Evolutionary conservation across 2,329 filamentous ascomycete genomes (phyloP), one percentile per base, ranked within the genome.

Genomic region (Sporothrix phasma): DNA sequence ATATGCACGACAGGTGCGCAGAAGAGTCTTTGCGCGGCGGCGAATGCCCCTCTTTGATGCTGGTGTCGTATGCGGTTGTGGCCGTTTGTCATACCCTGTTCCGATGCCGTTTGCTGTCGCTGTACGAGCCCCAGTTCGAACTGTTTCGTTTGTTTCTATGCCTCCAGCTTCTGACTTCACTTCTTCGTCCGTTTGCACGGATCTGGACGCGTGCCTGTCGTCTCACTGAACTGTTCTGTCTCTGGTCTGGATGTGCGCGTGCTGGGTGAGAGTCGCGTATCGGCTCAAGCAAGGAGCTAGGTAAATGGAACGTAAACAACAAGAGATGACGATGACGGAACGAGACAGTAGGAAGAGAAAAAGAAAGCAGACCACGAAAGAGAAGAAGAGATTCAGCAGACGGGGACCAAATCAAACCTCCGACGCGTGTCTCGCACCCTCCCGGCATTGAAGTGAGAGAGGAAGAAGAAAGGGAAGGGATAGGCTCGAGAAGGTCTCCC

Each of bases 311-410:
- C 53, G 53, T 15, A 59, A n/a, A 37, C 29, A 39, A 49, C n/a
- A 63, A n/a, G 24, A 19, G 24, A 54, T 46, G 41, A 37, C 13
- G 29, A 53, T 29, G 17, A 46, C 17, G 15, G 8, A 34, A 13
- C 11, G 22, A 46, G 19, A 63, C 19, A 29, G 31, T 41, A 47
- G 51, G 10, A 43, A 15, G 13, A 51, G 3, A 46, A 63, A 54
- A 65, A 63, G 37, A 51, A 51, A 60, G 46, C 46, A 62, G 31
- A 49, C n/a, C 5, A 24, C 24, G 37, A 61, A 45, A 31, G 4
- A 13, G 43, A 34, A 15, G 46, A 26, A 63, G 10, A 54, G 34
- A 41, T 34, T 26, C 34, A 61, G 54, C 53, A 47, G 53, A 53
- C 29, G 51, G 24, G n/a, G 37, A 22, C 19, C 37, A 19, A 63